Conservation (phyloP, 2,329 filamentous ascomycete genomes). For the Alternaria sp. region DNA sequence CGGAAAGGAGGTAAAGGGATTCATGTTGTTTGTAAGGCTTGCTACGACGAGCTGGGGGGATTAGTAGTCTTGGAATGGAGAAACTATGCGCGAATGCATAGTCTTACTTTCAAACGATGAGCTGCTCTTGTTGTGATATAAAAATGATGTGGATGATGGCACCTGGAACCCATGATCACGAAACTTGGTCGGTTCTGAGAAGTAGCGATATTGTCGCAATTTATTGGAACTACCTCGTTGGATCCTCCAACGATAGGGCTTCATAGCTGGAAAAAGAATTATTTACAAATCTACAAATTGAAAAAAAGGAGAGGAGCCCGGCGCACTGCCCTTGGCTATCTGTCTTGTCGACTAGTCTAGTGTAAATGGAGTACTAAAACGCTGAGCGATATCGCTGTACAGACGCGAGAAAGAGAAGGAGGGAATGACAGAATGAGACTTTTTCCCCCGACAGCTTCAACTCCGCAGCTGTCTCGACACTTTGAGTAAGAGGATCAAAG, state of each 20-base stretch:
- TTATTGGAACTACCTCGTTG: not conserved
- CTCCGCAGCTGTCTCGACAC: not conserved
- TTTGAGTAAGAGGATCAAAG: not conserved
- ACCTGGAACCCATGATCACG: not conserved
- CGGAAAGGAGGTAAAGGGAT: not conserved
- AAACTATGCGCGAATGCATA: not conserved
- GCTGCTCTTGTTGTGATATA: not conserved
- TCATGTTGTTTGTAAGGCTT: constrained; percentile 30
- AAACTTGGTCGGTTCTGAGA: not conserved
- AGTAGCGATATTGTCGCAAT: not conserved
- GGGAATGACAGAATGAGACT: not conserved
- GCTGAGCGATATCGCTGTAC: not conserved
- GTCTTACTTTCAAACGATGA: not conserved
- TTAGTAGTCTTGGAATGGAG: not conserved
- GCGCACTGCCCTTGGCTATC: constrained; percentile 8
- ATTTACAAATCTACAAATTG: not conserved
- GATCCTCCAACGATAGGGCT: not conserved
- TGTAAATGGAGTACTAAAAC: not conserved
- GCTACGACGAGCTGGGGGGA: not conserved
- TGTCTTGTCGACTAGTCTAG: not conserved
- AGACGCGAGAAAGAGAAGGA: not conserved
- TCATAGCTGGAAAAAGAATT: not conserved
- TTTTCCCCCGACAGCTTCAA: not conserved
- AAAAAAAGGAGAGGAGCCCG: not conserved
- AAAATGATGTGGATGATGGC: not conserved